Evolutionary conservation across 495 filamentous ascomycete genomes (phyloP).

Genomic region (Annulohypoxylon bovei): DNA sequence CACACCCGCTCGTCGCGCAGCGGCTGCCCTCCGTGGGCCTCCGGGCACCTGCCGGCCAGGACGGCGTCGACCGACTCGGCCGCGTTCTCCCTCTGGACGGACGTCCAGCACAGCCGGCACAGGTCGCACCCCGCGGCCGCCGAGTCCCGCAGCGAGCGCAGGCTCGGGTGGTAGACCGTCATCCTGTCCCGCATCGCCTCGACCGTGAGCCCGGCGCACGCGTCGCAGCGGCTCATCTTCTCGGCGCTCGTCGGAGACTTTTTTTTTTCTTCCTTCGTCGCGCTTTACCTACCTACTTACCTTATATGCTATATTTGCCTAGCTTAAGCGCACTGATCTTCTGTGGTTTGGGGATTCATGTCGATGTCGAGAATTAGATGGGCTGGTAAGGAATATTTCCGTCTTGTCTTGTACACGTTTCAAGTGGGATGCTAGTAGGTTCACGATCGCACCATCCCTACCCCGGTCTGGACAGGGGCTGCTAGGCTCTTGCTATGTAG

Average conservation of each 20-base stretch:
- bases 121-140: slow-evolving; percentile 26
- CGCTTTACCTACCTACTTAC: neutral
- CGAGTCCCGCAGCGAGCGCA: slow-evolving; percentile 31
- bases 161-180: slow-evolving; percentile 14
- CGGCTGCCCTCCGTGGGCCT: neutral
- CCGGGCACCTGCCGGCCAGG: slow-evolving; percentile 8
- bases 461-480: too few relatives aligned
- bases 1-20: slow-evolving; percentile 24
- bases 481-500: too few relatives aligned
- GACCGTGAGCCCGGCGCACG: slow-evolving; percentile 20
- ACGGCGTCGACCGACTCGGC: slow-evolving; percentile 13
- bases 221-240: slow-evolving; percentile 24
- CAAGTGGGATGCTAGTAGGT: too few relatives aligned
- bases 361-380: too few relatives aligned
- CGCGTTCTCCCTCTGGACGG: neutral
- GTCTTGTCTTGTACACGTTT: too few relatives aligned
- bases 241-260: neutral
- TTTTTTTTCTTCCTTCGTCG: neutral
- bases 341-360: too few relatives aligned
- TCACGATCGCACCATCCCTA: too few relatives aligned
- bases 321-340: too few relatives aligned
- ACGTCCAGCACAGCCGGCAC: slow-evolving; percentile 27
- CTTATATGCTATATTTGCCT: too few relatives aligned
- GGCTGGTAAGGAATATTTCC: too few relatives aligned
- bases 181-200: slow-evolving; percentile 1